phyloP scores from a whole-genome alignment of 2,329 filamentous ascomycete genomes.

The Neonectria magnoliae region DNA sequence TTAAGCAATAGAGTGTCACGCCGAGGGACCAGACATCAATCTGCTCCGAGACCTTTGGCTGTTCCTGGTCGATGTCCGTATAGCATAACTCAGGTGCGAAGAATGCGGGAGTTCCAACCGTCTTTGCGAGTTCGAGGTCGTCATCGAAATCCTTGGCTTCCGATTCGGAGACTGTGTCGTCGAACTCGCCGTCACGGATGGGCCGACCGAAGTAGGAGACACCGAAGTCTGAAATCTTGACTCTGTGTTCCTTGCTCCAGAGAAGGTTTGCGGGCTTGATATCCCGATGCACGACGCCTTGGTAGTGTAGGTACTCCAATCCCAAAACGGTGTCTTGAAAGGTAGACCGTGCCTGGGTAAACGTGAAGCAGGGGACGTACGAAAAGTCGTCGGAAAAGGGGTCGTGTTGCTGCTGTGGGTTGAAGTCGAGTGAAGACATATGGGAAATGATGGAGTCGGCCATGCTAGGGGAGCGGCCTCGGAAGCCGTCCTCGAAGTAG shows the following conservation, averaged over 20 bases:
- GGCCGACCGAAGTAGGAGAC: conserved; percentile 96
- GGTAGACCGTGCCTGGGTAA: conserved; percentile 81
- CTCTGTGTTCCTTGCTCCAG: conserved; percentile 83
- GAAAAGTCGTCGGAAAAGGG: conserved; percentile 86
- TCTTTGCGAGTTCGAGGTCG: conserved; percentile 96
- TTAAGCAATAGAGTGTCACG: conserved; percentile 93
- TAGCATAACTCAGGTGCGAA: conserved; percentile 97
- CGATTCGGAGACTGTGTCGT: conserved; percentile 78
- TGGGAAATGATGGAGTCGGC: conserved; percentile 79
- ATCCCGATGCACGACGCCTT: conserved; percentile 84
- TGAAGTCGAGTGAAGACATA: conserved; percentile 73
- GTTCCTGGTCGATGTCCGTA: conserved; percentile 76
- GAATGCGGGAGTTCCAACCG: conserved; percentile 95
- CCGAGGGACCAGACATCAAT: conserved; percentile 98
- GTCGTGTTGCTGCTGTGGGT: conserved; percentile 66
- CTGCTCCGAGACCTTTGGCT: conserved; percentile 85
- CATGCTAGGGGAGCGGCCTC: conserved; percentile 81
- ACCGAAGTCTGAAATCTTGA: conserved; percentile 99
- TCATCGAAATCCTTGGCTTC: conserved; percentile 91
- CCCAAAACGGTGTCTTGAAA: conserved; percentile 95
- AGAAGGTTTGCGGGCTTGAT: conserved; percentile 92
- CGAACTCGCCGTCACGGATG: conserved; percentile 82
- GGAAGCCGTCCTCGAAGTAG: conserved; percentile 68
- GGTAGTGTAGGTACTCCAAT: conserved; percentile 90
- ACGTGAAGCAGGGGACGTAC: conserved; percentile 92